phyloP scores from a whole-genome alignment of 352 stramenopile genomes.

The Globisporangium perplexum region DNA sequence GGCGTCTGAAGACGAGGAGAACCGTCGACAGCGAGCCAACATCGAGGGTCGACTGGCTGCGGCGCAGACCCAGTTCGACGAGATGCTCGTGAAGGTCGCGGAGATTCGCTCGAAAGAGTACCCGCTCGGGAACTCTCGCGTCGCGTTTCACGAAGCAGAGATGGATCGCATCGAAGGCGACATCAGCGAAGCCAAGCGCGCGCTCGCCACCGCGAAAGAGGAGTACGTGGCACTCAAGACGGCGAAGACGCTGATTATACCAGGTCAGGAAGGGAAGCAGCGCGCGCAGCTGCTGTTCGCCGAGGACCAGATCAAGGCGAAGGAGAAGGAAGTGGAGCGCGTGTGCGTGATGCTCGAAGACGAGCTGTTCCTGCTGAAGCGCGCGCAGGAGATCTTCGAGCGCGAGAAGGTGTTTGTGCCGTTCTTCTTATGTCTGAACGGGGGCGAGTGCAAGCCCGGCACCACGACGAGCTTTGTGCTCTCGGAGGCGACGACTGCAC shows the following conservation, averaged over 20 bases:
- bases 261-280: conserved; percentile 44
- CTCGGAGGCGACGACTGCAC: conserved; percentile 33
- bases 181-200: conserved; percentile 38
- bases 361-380: conserved; percentile 68
- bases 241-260: conserved; percentile 30
- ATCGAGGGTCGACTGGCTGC: conserved; percentile 36
- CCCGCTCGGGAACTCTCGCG: conserved; percentile 40
- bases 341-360: conserved; percentile 51
- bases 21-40: conserved; percentile 32
- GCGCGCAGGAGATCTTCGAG: conserved; percentile 45
- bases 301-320: conserved; percentile 61
- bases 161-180: conserved; percentile 38
- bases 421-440: conserved; percentile 44
- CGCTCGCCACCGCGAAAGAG: conserved; percentile 44
- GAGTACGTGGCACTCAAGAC: conserved; percentile 61
- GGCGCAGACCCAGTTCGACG: conserved; percentile 32
- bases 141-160: conserved; percentile 62
- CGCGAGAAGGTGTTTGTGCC: conserved; percentile 63
- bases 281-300: conserved; percentile 67
- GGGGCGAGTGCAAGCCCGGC: conserved; percentile 1
- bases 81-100: conserved; percentile 27
- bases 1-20: conserved; percentile 45
- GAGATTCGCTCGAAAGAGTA: conserved; percentile 31
- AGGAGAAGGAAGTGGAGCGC: conserved; percentile 50
- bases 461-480: conserved; percentile 15